Evolutionary conservation across 768 basidiomycete species (phyloP).

Genomic region (Tulasnella sp.): DNA sequence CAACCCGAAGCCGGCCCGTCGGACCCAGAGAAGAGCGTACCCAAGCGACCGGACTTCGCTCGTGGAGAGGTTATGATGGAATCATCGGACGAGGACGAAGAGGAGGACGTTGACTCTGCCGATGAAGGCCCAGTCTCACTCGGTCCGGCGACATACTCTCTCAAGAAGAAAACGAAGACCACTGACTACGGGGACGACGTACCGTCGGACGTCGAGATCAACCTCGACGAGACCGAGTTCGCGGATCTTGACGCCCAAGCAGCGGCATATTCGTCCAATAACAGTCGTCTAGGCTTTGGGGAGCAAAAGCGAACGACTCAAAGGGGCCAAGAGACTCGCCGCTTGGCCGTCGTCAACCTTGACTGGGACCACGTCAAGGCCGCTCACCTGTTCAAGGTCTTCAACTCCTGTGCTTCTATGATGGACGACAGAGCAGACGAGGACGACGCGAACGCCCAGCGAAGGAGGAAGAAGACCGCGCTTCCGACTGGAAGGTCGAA

Average conservation of each 20-base stretch:
- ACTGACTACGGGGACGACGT: constrained; percentile 24
- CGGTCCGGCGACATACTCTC: constrained; percentile 36
- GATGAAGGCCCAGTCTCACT: constrained; percentile 34
- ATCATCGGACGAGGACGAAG: constrained; percentile 52
- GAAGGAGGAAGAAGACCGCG: constrained; percentile 20
- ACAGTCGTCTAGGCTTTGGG: constrained; percentile 20
- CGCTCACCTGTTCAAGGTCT: constrained; percentile 81
- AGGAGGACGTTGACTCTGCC: constrained; percentile 38
- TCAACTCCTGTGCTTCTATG: constrained; percentile 70
- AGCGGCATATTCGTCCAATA: constrained; percentile 41
- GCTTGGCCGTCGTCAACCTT: constrained; percentile 86
- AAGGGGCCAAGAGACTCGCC: constrained; percentile 37
- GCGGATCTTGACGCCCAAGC: constrained; percentile 67
- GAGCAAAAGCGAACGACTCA: constrained; percentile 21
- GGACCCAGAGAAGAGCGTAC: constrained; percentile 18
- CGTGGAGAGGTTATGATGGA: constrained; percentile 81
- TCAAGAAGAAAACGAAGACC: constrained; percentile 27
- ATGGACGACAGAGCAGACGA: constrained; percentile 32
- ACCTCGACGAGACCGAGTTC: constrained; percentile 67
- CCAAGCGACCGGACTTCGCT: constrained; percentile 60
- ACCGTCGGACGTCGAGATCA: constrained; percentile 40
- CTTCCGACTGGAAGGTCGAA: constrained; percentile 33
- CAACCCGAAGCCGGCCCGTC: constrained; percentile 26
- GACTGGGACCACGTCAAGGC: constrained; percentile 98
- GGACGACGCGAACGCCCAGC: constrained; percentile 22